Conservation (phyloP, 2,329 filamentous ascomycete species). For the Aureobasidium subglaciale region DNA sequence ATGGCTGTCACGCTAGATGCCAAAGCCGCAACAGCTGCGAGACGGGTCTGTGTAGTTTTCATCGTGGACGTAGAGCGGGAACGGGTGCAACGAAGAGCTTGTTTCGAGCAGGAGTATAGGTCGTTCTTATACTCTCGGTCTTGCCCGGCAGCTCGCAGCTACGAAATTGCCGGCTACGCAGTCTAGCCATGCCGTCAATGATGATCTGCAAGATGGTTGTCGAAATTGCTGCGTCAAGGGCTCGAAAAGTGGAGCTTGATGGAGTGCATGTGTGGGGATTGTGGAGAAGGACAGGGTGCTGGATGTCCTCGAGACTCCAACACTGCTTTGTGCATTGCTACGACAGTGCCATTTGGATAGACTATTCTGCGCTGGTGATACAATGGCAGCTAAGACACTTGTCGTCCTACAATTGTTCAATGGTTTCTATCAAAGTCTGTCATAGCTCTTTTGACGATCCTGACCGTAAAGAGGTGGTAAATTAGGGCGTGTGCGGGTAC, state of each 20-base stretch:
- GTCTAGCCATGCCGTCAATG: background rate
- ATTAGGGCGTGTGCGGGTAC: background rate
- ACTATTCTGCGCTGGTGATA: too few relatives aligned
- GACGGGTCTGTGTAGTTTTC: background rate
- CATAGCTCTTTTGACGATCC: background rate
- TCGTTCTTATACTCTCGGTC: background rate
- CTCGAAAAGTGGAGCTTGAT: background rate
- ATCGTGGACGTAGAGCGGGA: background rate
- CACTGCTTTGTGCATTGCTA: too few relatives aligned
- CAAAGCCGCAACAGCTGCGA: background rate
- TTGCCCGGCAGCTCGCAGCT: background rate
- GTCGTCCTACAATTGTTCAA: too few relatives aligned
- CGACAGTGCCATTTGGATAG: too few relatives aligned
- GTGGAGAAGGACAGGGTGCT: background rate
- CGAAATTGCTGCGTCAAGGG: background rate
- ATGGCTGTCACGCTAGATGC: background rate
- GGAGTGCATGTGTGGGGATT: background rate
- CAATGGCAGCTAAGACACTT: too few relatives aligned
- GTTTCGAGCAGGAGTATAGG: background rate
- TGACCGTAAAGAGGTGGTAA: background rate
- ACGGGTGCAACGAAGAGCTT: background rate
- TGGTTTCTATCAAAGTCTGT: too few relatives aligned
- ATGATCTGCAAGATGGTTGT: background rate
- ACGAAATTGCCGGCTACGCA: background rate
- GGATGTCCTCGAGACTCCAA: background rate